Percentiles rank a stretch among this genome's conserved stretches.
These are phyloP conservation scores for Mucor indicus DNA, from an alignment of 371 early-diverging fungal species.

Conservation along the genomic window DNA sequence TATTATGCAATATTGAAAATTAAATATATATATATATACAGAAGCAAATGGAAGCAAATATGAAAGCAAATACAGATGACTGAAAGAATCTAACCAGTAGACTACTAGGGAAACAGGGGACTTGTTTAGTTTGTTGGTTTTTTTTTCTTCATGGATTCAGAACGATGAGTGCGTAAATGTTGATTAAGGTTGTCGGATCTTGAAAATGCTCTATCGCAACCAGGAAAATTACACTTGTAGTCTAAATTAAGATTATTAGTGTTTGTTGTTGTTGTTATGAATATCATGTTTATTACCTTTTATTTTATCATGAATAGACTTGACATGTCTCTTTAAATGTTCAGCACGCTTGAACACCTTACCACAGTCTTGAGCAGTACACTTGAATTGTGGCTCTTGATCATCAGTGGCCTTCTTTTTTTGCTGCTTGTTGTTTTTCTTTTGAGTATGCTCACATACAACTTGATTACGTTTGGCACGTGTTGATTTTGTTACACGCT, in stretches of 20 bases:
- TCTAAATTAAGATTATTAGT: no score
- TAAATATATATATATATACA: no score
- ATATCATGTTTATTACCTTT: constrained; percentile 42
- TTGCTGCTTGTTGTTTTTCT: not conserved
- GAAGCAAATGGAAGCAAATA: no score
- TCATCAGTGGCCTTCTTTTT: no score
- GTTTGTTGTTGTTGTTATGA: no score
- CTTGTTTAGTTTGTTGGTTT: no score
- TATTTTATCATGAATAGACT: constrained; percentile 57
- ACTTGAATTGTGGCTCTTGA: not conserved
- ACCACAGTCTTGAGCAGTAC: constrained; percentile 49
- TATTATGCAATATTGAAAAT: no score
- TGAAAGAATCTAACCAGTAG: no score
- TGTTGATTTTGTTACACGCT: not conserved
- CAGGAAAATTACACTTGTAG: no score
- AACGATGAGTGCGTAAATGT: constrained; percentile 63
- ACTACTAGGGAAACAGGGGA: no score
- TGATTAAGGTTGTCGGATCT: constrained; percentile 82
- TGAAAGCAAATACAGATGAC: no score
- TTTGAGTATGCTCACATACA: not conserved
- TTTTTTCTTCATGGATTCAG: no score
- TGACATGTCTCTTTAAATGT: constrained; percentile 81
- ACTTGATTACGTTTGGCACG: constrained; percentile 8
- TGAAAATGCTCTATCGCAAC: constrained; percentile 78
- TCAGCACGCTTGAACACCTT: constrained; percentile 80